phyloP scores from a whole-genome alignment of 305 asterid genomes.

The Solanum chacoense region DNA sequence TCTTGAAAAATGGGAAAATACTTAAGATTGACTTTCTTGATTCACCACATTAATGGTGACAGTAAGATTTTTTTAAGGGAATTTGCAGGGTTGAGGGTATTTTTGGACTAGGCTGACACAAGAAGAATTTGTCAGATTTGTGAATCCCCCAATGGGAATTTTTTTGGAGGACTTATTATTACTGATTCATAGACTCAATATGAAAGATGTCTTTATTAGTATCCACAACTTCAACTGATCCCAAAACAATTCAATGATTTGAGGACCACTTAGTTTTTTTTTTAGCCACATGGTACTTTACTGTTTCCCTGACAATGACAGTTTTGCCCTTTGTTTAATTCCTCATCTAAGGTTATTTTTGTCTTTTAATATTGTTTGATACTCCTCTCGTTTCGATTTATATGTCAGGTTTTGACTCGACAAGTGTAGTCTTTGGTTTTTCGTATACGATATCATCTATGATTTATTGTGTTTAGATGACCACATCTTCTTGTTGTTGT shows the following conservation, averaged over 20 bases:
- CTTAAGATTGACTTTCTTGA: neutral
- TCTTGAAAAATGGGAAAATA: neutral
- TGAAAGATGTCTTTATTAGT: neutral
- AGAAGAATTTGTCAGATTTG: neutral
- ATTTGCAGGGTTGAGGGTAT: neutral
- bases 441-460: rapidly evolving
- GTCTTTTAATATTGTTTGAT: neutral
- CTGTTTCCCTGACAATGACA: neutral
- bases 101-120: neutral
- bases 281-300: neutral
- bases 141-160: neutral
- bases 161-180: neutral
- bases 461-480: neutral
- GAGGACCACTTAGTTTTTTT: neutral
- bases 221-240: neutral
- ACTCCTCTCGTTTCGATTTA: rapidly evolving
- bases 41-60: neutral
- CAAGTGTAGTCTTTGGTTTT: neutral
- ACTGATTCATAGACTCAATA: neutral
- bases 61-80: neutral
- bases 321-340: neutral
- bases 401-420: neutral
- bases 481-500: neutral
- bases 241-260: neutral
- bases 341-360: neutral